Evolutionary conservation across 1,139 yeast genomes (phyloP), one percentile per base, ranked within the genome.

Genomic region (Debaryomycetaceae sp.): DNA sequence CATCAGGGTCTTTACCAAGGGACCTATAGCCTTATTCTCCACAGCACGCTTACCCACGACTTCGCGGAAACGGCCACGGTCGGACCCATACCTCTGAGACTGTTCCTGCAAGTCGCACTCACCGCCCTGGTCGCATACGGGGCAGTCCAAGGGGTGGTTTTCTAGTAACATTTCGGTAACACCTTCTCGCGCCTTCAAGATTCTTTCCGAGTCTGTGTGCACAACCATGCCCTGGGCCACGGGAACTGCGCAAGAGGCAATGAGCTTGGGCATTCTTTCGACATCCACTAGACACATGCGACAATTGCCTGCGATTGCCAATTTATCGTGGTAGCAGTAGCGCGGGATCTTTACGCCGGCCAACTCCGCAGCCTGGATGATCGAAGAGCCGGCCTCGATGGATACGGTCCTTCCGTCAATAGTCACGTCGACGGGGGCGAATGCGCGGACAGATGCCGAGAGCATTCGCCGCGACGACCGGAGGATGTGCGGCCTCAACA

Each of bases 101-200:
- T 83, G 94, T 51, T 83, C 94, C 60, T 83, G 95, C 45, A 83
- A 69, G 53, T 83, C 95, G 64, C 95, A 83, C 54, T 83, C 95
- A 43, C 94, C 94, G 59, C 94, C 95, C 59, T 83, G 94, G 58
- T 83, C 95, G 58, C 95, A 83, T 32, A 83, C 80, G 23, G 94
- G 95, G 60, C 94, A 83, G 59, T 83, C 95, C 51, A 83, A 68
- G 22, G 95, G 95, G 62, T 83, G 95, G 64, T 83, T 83, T 45
- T 83, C 86, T 42, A 83, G 68, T 41, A 83, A 60, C 77, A 83
- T 79, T 57, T 83, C 95, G 29, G 93, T 82, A 42, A 83, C 93
- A 48, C 92, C 92, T 56, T 83, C 95, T 52, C 94, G 72, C 25
- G 92, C 86, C 57, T 79, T 77, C 53, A 74, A 77, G 41, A 82